Base-by-base conservation (phyloP, 2,329 filamentous ascomycete species). In the Penicillium brevicompactum region DNA sequence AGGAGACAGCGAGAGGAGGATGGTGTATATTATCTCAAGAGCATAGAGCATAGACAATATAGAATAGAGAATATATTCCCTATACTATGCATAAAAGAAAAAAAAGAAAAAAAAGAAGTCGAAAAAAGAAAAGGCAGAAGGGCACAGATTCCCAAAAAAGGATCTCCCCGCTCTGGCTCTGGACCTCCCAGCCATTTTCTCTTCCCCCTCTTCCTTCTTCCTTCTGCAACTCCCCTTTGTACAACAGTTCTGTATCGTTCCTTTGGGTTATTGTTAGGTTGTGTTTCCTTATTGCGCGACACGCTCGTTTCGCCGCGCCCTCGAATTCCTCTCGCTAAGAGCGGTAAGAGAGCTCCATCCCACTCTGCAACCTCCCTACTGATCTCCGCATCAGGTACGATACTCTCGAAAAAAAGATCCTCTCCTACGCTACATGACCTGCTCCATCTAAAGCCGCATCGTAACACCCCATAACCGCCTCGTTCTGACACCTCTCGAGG, bases 311-410 rank as follows among this genome's bases (percentile, higher is more conserved):
- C 50, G 51, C 22, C 41, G 46, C 51, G 46, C 47, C 34, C 41
- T 49, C 22, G 45, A 53, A 38, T 24, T 21, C 18, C 18, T 18
- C 30, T 57, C 42, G 60, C 61, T 58, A 61, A 62, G 56, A 55
- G 61, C 58, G 57, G 63, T 65, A 63, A 56, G 60, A 60, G 48
- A 53, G 55, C 55, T 64, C 60, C 55, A 59, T 62, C 66, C 65
- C 64, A 65, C 66, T 67, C 52, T 62, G 58, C 53, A 59, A 65
- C 44, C 56, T 56, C 64, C 59, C 61, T 60, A 57, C 58, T 67
- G 62, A 72, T 72, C 70, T 72, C 69, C 69, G 70, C 70, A 71
- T 61, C 58, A 66, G 65, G 61, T 63, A 65, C 60, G 53, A 53
- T 56, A 43, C 46, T 55, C 21, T 42, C 55, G 51, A 18, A 16